Conservation (phyloP, 306 rosid species). For the Glycine tomentella region DNA sequence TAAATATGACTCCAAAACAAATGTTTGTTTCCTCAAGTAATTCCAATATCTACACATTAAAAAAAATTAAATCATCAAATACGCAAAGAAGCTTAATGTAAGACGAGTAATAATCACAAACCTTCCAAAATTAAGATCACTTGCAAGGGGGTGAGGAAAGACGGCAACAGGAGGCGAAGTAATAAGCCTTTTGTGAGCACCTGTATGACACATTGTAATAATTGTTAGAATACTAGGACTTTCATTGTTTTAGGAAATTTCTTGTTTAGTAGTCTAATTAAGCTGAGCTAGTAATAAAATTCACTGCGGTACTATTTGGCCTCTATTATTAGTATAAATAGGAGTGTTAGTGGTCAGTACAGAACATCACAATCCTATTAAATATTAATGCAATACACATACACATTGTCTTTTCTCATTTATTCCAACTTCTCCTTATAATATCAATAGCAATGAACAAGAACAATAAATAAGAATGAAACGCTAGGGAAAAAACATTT, state of each 20-base stretch:
- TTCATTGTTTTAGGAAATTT: background rate
- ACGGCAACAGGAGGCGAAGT: constrained; percentile 96
- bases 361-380: background rate
- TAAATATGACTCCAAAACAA: constrained; percentile 88
- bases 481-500: background rate
- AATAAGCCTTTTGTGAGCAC: constrained; percentile 92
- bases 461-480: constrained; percentile 23
- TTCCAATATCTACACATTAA: constrained; percentile 83
- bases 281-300: constrained; percentile 20
- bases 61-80: constrained; percentile 43
- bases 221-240: constrained; percentile 39
- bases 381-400: background rate
- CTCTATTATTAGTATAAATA: constrained; percentile 36
- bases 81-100: constrained; percentile 24
- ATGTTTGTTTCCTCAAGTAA: constrained; percentile 97
- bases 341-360: background rate
- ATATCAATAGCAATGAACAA: constrained; percentile 35
- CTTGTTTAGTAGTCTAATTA: constrained; percentile 14
- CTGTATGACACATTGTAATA: constrained; percentile 55
- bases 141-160: constrained; percentile 97
- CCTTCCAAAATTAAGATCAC: constrained; percentile 95
- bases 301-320: background rate
- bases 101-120: constrained; percentile 48
- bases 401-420: background rate
- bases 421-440: background rate